Evolutionary conservation across 164 flowering plant species (phyloP), one percentile per base, ranked within the genome.

Genomic region (Malania oleifera): DNA sequence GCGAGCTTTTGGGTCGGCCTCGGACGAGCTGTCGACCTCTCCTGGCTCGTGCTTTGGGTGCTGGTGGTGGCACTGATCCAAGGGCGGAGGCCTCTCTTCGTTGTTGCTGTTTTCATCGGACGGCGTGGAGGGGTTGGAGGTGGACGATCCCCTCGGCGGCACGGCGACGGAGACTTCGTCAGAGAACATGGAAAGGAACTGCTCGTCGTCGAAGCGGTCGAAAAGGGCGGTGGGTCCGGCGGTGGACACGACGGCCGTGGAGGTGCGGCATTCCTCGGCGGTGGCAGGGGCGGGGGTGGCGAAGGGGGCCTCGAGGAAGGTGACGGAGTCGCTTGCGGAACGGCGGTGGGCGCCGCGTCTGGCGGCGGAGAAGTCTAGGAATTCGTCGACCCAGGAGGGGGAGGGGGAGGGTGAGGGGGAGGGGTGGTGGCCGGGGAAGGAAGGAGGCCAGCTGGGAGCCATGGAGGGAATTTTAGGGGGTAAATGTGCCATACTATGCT

Each of bases 301-400:
- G 39, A 71, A 44, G 0, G 73, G 73, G 0, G 66, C 48, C 41
- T 85, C 86, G 1, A 81, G 74, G 75, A 82, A 86, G 23, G 91
- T 72, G 20, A 85, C 59, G 15, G 88, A 79, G 70, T 88, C 90
- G 59, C 87, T 85, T 6, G 57, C 68, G 7, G 88, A 74, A 22
- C 91, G 60, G 50, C 90, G 77, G 68, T 82, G 86, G 27, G 72
- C 39, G 19, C 75, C 74, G 1, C 88, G 80, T 15, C 78, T 35
- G 8, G 74, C 55, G 23, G 91, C 70, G 23, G 97, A 79, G 77
- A 90, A 90, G 69, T 86, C 91, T 53, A 85, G 83, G 75, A 90
- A 90, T 56, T 90, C 95, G 25, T 90, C 92, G 1, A 82, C 74
- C 95, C 95, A 87, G 0, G 75, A 76, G 2, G 77, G 75, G 3